Conservation (phyloP, 768 basidiomycete genomes). For the Termitomyces sp. region DNA sequence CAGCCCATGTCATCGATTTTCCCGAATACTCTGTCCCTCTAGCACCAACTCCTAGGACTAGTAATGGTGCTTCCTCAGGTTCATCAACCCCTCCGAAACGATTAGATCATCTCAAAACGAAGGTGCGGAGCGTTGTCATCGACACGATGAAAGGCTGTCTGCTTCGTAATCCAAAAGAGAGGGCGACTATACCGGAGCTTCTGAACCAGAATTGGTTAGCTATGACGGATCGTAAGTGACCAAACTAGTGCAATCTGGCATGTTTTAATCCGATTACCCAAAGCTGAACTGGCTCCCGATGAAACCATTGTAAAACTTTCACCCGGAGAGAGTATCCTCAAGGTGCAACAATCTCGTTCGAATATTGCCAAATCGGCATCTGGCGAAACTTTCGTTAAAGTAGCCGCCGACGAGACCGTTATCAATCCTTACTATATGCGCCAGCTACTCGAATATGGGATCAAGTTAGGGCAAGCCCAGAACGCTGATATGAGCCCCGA, state of each 20-base stretch:
- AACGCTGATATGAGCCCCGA: slow-evolving; percentile 42
- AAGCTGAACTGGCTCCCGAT: slow-evolving; percentile 36
- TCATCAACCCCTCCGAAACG: slow-evolving; percentile 45
- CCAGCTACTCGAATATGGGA: slow-evolving; percentile 69
- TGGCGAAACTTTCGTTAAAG: slow-evolving; percentile 3
- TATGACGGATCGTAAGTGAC: slow-evolving; percentile 51
- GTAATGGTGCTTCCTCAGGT: slow-evolving; percentile 20
- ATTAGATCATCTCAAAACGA: slow-evolving; percentile 65
- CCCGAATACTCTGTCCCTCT: slow-evolving; percentile 64
- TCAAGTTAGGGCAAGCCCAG: slow-evolving; percentile 49
- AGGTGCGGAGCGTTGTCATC: slow-evolving; percentile 76
- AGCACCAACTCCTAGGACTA: slow-evolving; percentile 33
- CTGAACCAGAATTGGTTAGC: slow-evolving; percentile 78
- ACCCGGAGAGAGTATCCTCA: slow-evolving; percentile 5
- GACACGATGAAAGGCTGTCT: slow-evolving; percentile 81
- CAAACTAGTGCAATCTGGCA: background rate
- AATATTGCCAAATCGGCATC: slow-evolving; percentile 1
- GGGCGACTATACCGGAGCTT: slow-evolving; percentile 86
- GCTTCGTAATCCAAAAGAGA: slow-evolving; percentile 71
- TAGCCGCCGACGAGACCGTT: slow-evolving; percentile 54
- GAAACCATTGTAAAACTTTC: slow-evolving; percentile 63
- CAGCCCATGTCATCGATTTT: slow-evolving; percentile 74
- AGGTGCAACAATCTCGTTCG: background rate
- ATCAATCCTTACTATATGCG: slow-evolving; percentile 81
- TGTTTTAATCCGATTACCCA: background rate